phyloP scores from a whole-genome alignment of 192 early-diverging fungal genomes.

The Rhizoclosmatium globosum region DNA sequence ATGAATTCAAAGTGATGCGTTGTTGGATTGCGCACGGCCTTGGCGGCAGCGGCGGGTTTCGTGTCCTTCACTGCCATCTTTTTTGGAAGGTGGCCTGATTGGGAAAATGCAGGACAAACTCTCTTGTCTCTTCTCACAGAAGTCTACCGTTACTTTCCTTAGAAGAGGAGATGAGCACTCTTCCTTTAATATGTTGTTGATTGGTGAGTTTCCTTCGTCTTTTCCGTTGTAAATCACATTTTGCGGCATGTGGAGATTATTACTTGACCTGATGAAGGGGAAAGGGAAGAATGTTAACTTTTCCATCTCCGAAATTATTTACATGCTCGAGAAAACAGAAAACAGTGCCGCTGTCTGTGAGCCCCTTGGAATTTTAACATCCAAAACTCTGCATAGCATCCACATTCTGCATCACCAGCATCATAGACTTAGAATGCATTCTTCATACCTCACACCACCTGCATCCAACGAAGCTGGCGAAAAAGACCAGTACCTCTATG shows the following conservation, averaged over 20 bases:
- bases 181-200: too few relatives aligned
- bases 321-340: too few relatives aligned
- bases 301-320: too few relatives aligned
- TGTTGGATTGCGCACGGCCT: constrained; percentile 17
- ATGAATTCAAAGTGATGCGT: constrained; percentile 86
- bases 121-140: not conserved
- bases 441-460: not conserved
- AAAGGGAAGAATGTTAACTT: too few relatives aligned
- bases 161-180: not conserved
- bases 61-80: not conserved
- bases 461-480: not conserved
- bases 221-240: too few relatives aligned
- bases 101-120: not conserved
- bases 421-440: not conserved
- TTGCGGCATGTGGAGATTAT: too few relatives aligned
- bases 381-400: not conserved
- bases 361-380: too few relatives aligned
- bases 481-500: not conserved
- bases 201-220: too few relatives aligned
- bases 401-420: not conserved
- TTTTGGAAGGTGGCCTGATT: constrained; percentile 10
- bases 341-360: too few relatives aligned
- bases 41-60: not conserved
- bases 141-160: not conserved
- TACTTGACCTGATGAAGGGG: too few relatives aligned